phyloP scores from a whole-genome alignment of 208 protist genomes.

The Trypanosoma boissoni region DNA sequence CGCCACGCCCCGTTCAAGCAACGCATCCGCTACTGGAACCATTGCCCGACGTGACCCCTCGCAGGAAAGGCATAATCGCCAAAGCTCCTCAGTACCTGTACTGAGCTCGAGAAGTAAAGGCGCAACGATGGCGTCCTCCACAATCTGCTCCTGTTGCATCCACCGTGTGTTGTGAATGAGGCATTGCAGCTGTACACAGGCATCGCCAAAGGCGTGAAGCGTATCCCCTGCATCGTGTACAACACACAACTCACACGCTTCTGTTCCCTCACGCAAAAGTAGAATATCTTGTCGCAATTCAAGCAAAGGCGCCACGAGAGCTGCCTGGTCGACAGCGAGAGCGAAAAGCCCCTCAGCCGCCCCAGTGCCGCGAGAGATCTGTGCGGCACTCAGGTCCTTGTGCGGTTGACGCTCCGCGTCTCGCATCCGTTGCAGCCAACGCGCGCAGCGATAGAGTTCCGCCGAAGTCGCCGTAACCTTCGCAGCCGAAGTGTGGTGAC shows the following conservation, averaged over 20 bases:
- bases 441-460: slow-evolving; percentile 70
- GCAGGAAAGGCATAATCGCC: slow-evolving; percentile 43
- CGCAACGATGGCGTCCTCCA: slow-evolving; percentile 24
- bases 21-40: slow-evolving; percentile 25
- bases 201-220: slow-evolving; percentile 41
- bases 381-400: slow-evolving; percentile 81
- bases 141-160: slow-evolving; percentile 50
- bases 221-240: slow-evolving; percentile 21
- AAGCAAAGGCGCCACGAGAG: slow-evolving; percentile 31
- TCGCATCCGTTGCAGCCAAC: slow-evolving; percentile 85
- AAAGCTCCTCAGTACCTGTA: slow-evolving; percentile 43
- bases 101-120: slow-evolving; percentile 41
- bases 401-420: slow-evolving; percentile 76
- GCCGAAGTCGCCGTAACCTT: slow-evolving; percentile 37
- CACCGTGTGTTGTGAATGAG: slow-evolving; percentile 47
- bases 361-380: slow-evolving; percentile 71
- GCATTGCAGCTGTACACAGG: slow-evolving; percentile 51
- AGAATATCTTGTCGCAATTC: slow-evolving; percentile 38
- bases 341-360: slow-evolving; percentile 73
- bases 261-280: slow-evolving; percentile 34
- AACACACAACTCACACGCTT: slow-evolving; percentile 15
- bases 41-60: slow-evolving; percentile 32
- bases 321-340: slow-evolving; percentile 31
- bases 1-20: slow-evolving; percentile 20
- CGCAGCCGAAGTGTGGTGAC: slow-evolving; percentile 22